A percentile compares a stretch with the other conserved stretches of the same genome.
Evolutionary conservation across 2,329 filamentous ascomycete species (phyloP).

Genomic region (Fonsecaea monophora): DNA sequence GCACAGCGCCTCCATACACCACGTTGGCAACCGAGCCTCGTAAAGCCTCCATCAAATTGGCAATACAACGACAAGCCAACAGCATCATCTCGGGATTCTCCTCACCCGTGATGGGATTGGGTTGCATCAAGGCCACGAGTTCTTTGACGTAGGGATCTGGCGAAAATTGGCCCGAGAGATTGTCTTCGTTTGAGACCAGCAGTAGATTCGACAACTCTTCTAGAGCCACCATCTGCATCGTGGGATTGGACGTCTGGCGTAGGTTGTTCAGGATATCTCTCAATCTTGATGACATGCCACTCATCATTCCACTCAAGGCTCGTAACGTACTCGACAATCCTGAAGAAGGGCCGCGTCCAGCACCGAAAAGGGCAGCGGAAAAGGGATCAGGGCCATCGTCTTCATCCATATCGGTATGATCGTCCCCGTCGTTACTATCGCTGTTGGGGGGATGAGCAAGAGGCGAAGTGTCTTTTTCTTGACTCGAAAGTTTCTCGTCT

Average conservation of each 20-base stretch:
- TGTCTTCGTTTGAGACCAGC: slow-evolving; percentile 94
- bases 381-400: slow-evolving; percentile 68
- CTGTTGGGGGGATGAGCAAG: slow-evolving; percentile 60
- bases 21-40: slow-evolving; percentile 93
- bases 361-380: slow-evolving; percentile 67
- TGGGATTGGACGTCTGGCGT: slow-evolving; percentile 81
- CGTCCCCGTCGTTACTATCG: slow-evolving; percentile 70
- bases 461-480: slow-evolving; percentile 56
- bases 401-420: slow-evolving; percentile 61
- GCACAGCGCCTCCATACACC: slow-evolving; percentile 95
- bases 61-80: slow-evolving; percentile 90
- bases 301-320: slow-evolving; percentile 90
- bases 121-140: slow-evolving; percentile 88
- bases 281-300: slow-evolving; percentile 78
- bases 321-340: slow-evolving; percentile 80
- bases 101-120: slow-evolving; percentile 77
- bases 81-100: slow-evolving; percentile 98
- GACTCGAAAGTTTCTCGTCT: slow-evolving; percentile 49
- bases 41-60: slow-evolving; percentile 96
- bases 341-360: slow-evolving; percentile 66
- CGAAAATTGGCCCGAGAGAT: slow-evolving; percentile 90
- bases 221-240: slow-evolving; percentile 86
- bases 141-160: slow-evolving; percentile 96
- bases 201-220: slow-evolving; percentile 93
- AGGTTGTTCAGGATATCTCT: slow-evolving; percentile 78